These are phyloP conservation scores for Schizonepeta tenuifolia DNA, from an alignment of 257 asterid species.

Conservation along the genomic window DNA sequence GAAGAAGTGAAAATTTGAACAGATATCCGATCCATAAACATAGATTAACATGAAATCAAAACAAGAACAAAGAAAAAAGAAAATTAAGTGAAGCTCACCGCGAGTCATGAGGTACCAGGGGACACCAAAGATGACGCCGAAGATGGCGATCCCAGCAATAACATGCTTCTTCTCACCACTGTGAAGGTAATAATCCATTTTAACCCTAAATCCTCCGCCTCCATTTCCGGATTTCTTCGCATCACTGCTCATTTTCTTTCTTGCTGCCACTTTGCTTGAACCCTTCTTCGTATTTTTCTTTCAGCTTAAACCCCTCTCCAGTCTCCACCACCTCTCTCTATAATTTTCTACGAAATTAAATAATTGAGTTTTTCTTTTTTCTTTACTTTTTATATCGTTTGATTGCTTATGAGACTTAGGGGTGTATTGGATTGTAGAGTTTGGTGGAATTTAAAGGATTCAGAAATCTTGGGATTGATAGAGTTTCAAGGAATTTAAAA, in stretches of 20 bases:
- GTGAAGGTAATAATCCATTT: constrained; percentile 59
- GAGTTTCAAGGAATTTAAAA: too few relatives aligned
- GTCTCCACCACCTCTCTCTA: neutral
- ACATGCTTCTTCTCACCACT: constrained; percentile 96
- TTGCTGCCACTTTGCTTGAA: constrained; percentile 15
- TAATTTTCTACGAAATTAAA: neutral
- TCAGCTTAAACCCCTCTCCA: neutral
- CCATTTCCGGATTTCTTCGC: constrained; percentile 49
- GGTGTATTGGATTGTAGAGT: too few relatives aligned
- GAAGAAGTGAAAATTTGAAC: neutral
- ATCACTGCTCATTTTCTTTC: constrained; percentile 48
- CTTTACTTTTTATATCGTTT: too few relatives aligned
- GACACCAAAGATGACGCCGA: constrained; percentile 66
- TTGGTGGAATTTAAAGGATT: too few relatives aligned
- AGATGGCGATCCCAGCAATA: constrained; percentile 71
- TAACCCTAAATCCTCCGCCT: constrained; percentile 64
- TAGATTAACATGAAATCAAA: neutral
- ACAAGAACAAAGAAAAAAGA: neutral
- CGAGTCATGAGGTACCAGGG: constrained; percentile 90
- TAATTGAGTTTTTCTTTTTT: neutral
- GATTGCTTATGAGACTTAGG: too few relatives aligned
- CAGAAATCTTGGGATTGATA: too few relatives aligned
- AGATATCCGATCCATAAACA: constrained; percentile 1
- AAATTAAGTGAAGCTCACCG: constrained; percentile 45
- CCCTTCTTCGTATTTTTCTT: constrained; percentile 8